phyloP scores from a whole-genome alignment of 2,329 filamentous ascomycete species.

The Fusarium agapanthi region DNA sequence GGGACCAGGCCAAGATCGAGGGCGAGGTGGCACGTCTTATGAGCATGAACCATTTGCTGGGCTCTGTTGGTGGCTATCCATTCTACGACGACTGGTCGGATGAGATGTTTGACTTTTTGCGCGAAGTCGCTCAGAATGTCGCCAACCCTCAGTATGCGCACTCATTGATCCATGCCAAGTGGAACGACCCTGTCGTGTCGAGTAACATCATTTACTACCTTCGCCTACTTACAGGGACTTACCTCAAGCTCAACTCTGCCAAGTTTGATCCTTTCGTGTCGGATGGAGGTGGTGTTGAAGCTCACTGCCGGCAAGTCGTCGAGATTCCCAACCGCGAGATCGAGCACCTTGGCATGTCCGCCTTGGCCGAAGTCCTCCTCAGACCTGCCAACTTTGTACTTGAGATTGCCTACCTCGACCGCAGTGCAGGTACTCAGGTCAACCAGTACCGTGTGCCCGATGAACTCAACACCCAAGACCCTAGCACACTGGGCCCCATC shows the following conservation, averaged over 20 bases:
- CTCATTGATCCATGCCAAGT: slow-evolving; percentile 66
- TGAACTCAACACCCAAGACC: slow-evolving; percentile 57
- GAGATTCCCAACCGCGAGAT: slow-evolving; percentile 84
- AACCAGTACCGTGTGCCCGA: slow-evolving; percentile 74
- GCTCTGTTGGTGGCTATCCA: slow-evolving; percentile 75
- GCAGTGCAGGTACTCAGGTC: slow-evolving; percentile 79
- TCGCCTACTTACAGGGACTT: slow-evolving; percentile 83
- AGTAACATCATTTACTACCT: slow-evolving; percentile 86
- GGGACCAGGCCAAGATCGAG: slow-evolving; percentile 70
- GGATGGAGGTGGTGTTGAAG: slow-evolving; percentile 66
- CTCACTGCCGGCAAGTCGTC: slow-evolving; percentile 76
- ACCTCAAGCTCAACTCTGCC: slow-evolving; percentile 77
- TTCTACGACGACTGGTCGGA: slow-evolving; percentile 84
- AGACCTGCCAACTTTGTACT: slow-evolving; percentile 81
- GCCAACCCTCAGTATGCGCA: slow-evolving; percentile 66
- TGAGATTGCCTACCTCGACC: slow-evolving; percentile 91
- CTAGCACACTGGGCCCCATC: slow-evolving; percentile 56
- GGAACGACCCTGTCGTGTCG: slow-evolving; percentile 76
- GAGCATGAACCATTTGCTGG: slow-evolving; percentile 75
- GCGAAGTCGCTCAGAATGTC: slow-evolving; percentile 67
- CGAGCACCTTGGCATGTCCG: slow-evolving; percentile 84
- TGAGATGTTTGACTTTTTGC: slow-evolving; percentile 74
- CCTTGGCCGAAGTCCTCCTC: slow-evolving; percentile 81
- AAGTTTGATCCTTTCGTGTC: slow-evolving; percentile 78
- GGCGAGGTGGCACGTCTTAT: slow-evolving; percentile 77